phyloP scores from a whole-genome alignment of 129 eudicot genomes.

The Saposhnikovia divaricata region DNA sequence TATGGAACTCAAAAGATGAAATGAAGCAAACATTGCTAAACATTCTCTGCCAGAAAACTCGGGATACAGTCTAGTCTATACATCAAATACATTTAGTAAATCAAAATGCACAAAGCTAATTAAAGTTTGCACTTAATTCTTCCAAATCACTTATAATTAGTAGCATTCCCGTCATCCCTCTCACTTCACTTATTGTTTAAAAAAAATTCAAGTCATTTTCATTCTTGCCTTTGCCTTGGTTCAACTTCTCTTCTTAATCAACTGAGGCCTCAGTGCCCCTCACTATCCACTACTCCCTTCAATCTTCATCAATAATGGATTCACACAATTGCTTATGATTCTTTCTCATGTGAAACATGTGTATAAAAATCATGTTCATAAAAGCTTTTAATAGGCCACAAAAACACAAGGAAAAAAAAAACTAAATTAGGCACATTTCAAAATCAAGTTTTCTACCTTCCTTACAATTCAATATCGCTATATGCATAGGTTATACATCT shows the following conservation, averaged over 20 bases:
- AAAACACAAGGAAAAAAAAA: neutral
- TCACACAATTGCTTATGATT: neutral
- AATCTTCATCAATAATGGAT: neutral
- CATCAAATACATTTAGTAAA: neutral
- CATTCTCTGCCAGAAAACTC: slow-evolving; percentile 1
- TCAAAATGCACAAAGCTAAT: neutral
- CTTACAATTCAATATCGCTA: too few relatives aligned
- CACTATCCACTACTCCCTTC: neutral
- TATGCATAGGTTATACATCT: too few relatives aligned
- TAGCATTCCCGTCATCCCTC: neutral
- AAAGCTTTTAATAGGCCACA: neutral
- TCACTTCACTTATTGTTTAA: neutral
- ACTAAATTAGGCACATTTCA: slow-evolving; percentile 1
- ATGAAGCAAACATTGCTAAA: neutral
- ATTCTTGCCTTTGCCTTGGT: neutral
- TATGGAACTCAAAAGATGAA: neutral
- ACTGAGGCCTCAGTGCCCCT: neutral
- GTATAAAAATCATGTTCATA: neutral
- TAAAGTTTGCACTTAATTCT: neutral
- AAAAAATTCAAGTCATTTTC: neutral
- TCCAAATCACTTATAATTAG: neutral
- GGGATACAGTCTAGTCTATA: neutral
- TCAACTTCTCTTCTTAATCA: neutral
- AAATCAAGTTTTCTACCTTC: too few relatives aligned
- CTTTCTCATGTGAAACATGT: neutral